These are phyloP conservation scores for Pseudoscleropodium purum DNA, from an alignment of 225 moss, liverwort and hornwort species.

Conservation along the genomic window DNA sequence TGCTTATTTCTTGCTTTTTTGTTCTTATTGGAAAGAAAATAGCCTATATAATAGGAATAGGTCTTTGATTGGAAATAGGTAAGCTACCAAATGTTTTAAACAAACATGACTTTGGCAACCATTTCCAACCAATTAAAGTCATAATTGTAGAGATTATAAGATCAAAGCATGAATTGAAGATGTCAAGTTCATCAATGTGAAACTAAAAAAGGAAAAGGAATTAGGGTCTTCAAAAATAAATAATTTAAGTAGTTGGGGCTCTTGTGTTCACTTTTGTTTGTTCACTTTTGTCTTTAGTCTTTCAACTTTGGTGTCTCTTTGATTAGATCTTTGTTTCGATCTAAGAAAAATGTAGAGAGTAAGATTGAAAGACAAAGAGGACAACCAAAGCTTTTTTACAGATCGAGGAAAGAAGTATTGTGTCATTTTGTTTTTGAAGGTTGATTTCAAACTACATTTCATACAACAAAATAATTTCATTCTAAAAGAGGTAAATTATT, in stretches of 20 bases:
- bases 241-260: background rate
- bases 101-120: background rate
- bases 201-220: background rate
- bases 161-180: background rate
- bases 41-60: too few relatives aligned
- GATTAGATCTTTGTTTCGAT: too few relatives aligned
- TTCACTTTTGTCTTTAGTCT: rapidly evolving
- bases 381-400: background rate
- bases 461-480: background rate
- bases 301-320: background rate
- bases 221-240: background rate
- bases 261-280: background rate
- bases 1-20: too few relatives aligned
- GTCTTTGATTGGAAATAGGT: too few relatives aligned
- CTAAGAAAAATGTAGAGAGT: rapidly evolving
- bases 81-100: too few relatives aligned
- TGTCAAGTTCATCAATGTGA: too few relatives aligned
- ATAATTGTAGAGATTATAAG: background rate
- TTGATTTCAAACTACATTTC: rapidly evolving
- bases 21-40: too few relatives aligned
- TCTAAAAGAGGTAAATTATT: rapidly evolving
- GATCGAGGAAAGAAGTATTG: rapidly evolving
- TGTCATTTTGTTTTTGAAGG: rapidly evolving
- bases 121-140: background rate
- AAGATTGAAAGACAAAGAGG: too few relatives aligned